phyloP scores from a whole-genome alignment of 352 stramenopile species.

The Phytophthora macrochlamydospora region DNA sequence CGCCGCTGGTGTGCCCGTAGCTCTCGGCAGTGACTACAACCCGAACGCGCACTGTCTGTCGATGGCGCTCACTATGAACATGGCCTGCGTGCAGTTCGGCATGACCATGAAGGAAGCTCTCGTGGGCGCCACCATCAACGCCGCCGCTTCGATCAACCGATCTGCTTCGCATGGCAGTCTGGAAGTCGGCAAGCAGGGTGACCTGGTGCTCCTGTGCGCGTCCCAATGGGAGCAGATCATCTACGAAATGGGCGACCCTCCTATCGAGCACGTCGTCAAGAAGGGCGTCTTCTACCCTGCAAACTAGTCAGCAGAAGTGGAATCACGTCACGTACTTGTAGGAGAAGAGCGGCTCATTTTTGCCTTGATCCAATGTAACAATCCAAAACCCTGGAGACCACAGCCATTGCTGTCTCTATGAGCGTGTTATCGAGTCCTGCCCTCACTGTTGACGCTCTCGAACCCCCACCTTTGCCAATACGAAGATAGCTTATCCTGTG shows the following conservation, averaged over 20 bases:
- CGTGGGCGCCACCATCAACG: conserved; percentile 84
- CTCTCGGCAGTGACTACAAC: conserved; percentile 86
- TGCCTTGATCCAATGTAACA: conserved; percentile 4
- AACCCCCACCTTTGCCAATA: too few relatives aligned
- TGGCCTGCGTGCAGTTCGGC: conserved; percentile 81
- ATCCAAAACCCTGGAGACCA: background rate
- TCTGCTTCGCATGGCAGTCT: conserved; percentile 77
- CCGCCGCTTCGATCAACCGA: conserved; percentile 78
- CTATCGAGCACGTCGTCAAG: conserved; percentile 83
- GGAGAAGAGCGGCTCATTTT: conserved; percentile 12
- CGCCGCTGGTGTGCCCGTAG: conserved; percentile 60
- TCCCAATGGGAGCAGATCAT: conserved; percentile 85
- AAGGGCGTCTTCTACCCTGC: conserved; percentile 46
- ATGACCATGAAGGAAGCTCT: conserved; percentile 90
- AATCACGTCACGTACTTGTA: background rate
- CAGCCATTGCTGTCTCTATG: conserved; percentile 1
- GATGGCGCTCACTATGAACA: conserved; percentile 90
- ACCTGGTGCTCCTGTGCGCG: conserved; percentile 71
- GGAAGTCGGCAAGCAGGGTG: conserved; percentile 76
- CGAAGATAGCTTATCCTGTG: conserved; percentile 35
- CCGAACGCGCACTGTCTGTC: conserved; percentile 87
- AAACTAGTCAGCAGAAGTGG: conserved; percentile 9
- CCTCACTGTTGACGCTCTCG: background rate
- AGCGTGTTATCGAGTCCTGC: conserved; percentile 7
- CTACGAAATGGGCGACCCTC: conserved; percentile 85